Evolutionary conservation across 164 flowering plant species (phyloP).

Genomic region (Vitis vinifera): DNA sequence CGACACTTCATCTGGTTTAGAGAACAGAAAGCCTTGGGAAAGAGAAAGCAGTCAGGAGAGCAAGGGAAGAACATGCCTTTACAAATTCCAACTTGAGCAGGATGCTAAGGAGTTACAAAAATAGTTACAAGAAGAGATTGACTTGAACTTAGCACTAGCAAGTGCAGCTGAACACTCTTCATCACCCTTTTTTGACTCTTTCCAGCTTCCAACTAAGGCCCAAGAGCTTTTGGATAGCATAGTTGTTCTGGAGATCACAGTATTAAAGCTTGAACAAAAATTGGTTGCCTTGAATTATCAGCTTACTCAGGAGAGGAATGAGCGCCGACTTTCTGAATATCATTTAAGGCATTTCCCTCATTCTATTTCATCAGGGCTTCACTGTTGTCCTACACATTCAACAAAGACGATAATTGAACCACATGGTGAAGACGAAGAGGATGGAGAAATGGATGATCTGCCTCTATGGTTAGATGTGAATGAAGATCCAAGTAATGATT

Average conservation of each 20-base stretch:
- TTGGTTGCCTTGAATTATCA: conserved; percentile 32
- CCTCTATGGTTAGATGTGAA: background rate
- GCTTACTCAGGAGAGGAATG: conserved; percentile 47
- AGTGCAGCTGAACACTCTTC: conserved; percentile 28
- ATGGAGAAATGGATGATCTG: background rate
- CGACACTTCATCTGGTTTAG: conserved; percentile 6
- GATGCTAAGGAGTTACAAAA: conserved; percentile 31
- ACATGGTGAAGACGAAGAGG: background rate
- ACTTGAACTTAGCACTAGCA: conserved; percentile 35
- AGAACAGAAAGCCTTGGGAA: conserved; percentile 4
- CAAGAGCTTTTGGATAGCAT: conserved; percentile 36
- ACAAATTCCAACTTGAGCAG: conserved; percentile 37
- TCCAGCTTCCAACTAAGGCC: conserved; percentile 36
- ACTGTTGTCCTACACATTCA: conserved; percentile 6
- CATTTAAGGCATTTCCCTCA: conserved; percentile 15
- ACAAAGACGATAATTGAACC: conserved; percentile 1
- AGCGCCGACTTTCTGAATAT: conserved; percentile 44
- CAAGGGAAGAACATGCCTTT: conserved; percentile 13
- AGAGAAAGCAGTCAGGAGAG: conserved; percentile 10
- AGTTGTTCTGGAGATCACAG: conserved; percentile 34
- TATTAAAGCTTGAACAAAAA: conserved; percentile 44
- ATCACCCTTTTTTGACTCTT: conserved; percentile 17
- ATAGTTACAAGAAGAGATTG: conserved; percentile 37
- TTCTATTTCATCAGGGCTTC: conserved; percentile 8
- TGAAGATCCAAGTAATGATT: conserved; percentile 11